Base-by-base conservation (phyloP, 2,329 filamentous ascomycete genomes). In the Arthrobotrys conoides region DNA sequence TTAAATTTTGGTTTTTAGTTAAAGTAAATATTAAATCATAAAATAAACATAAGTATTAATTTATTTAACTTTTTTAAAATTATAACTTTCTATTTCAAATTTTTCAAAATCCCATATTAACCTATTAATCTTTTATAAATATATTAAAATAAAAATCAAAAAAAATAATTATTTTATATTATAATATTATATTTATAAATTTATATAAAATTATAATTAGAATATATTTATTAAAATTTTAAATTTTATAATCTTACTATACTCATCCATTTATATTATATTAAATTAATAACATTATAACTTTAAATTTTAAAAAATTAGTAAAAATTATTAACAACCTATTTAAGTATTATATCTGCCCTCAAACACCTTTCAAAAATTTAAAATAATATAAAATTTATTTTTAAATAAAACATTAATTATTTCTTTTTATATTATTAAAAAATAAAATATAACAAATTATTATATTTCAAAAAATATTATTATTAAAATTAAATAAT, bases 381-480 rank as follows among this genome's bases (percentile, higher is more conserved):
- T 24, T 51, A 9, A 51, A 51, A 51, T 51, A 24, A 51, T 51
- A 51, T 24, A 24, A 51, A 51, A 51, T 6, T 5, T 51, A 51
- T 51, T 24, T 51, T 51, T 2, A 51, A 51, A 51, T 24, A 24
- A 24, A 51, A 51, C n/a, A 51, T 51, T 1, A 24, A 24, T 24
- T 12, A 9, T 51, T 51, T 24, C 5, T 51, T 51, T 51, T 12
- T 51, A 51, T 10, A 24, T 24, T 51, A 51, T 51, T 51, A 51
- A 10, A 51, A 51, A 51, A 24, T 24, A 24, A 51, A 51, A 24
- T 51, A 51, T 24, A 51, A 24, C 2, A 51, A 51, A 12, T 3
- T 24, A 24, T 27, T 51, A 51, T 51, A 5, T 14, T 51, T 10
- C 3, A 22, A 51, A 24, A 51, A n/a, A 8, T 24, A 51, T 12